These are phyloP conservation scores for Grosmannia huntii DNA, from an alignment of 2,329 filamentous ascomycete genomes.

Conservation along the genomic window DNA sequence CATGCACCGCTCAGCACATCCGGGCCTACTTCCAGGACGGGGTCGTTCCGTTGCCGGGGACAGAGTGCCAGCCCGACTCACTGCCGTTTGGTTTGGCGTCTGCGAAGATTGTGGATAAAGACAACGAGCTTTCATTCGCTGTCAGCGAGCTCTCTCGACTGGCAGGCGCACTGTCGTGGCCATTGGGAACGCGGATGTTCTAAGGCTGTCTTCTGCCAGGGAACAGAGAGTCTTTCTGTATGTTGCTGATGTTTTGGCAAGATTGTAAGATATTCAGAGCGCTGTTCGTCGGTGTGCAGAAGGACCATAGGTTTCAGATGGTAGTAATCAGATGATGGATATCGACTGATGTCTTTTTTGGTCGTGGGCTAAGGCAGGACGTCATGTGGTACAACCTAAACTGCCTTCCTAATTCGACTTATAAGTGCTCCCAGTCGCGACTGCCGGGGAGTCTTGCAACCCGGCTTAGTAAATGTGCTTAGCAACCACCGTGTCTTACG, in stretches of 20 bases:
- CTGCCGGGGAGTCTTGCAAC: not conserved
- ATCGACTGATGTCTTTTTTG: too few species aligned
- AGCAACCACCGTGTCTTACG: too few species aligned
- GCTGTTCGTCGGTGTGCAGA: too few species aligned
- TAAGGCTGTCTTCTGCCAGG: too few species aligned
- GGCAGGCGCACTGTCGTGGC: not conserved
- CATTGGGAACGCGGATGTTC: not conserved
- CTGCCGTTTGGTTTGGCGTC: constrained; percentile 7
- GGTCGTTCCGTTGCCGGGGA: constrained; percentile 22
- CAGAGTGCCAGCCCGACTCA: constrained; percentile 8
- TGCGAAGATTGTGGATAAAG: not conserved
- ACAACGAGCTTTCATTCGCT: not conserved
- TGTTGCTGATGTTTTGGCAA: too few species aligned
- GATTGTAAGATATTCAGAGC: too few species aligned
- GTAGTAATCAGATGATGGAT: too few species aligned
- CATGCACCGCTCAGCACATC: constrained; percentile 29
- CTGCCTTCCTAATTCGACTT: not conserved
- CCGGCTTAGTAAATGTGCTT: too few species aligned
- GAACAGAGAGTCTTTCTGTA: too few species aligned
- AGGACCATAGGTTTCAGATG: not conserved
- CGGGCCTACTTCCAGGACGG: constrained; percentile 33
- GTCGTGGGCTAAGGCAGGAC: too few species aligned
- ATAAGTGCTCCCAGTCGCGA: not conserved
- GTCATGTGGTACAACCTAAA: not conserved
- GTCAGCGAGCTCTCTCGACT: constrained; percentile 1